A percentile compares a stretch with the other conserved stretches of the same genome.
phyloP scores from a whole-genome alignment of 192 early-diverging fungal genomes.

The Rhizophlyctis rosea region DNA sequence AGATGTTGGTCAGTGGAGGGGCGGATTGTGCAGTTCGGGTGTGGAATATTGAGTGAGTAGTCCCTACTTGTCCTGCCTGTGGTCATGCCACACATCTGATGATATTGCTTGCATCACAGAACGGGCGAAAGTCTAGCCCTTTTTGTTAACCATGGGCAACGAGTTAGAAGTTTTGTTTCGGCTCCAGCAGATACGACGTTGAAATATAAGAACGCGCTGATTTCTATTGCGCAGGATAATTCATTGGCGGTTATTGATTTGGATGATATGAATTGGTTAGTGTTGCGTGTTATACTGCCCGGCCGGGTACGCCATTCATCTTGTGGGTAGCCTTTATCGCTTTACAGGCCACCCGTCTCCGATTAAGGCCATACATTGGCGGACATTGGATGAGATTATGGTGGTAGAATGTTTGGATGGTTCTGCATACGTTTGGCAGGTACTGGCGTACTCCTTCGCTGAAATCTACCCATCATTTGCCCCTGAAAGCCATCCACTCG shows the following conservation, averaged over 20 bases:
- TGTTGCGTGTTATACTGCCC: not conserved
- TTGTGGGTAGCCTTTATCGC: constrained; percentile 35
- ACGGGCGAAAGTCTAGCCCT: constrained; percentile 54
- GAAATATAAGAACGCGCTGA: constrained; percentile 34
- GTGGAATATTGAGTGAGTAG: constrained; percentile 71
- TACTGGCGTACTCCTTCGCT: constrained; percentile 26
- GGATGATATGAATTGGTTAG: constrained; percentile 69
- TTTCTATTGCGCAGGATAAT: constrained; percentile 68
- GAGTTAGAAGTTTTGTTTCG: constrained; percentile 21
- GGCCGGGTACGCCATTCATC: not conserved
- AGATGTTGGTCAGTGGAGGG: constrained; percentile 64
- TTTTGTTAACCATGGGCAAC: constrained; percentile 43
- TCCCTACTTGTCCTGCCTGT: not conserved
- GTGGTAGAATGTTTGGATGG: constrained; percentile 63
- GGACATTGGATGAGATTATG: constrained; percentile 62
- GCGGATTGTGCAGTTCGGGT: constrained; percentile 65
- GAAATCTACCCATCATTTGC: not conserved
- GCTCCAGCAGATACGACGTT: constrained; percentile 29
- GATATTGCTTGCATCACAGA: constrained; percentile 22
- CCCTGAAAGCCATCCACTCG: too few relatives aligned
- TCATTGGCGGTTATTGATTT: constrained; percentile 69
- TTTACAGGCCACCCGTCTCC: constrained; percentile 60
- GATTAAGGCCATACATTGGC: constrained; percentile 62
- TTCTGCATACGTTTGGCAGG: constrained; percentile 75
- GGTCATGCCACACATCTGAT: not conserved